phyloP scores from a whole-genome alignment of 2,329 filamentous ascomycete species.

The Raffaelea arxii region DNA sequence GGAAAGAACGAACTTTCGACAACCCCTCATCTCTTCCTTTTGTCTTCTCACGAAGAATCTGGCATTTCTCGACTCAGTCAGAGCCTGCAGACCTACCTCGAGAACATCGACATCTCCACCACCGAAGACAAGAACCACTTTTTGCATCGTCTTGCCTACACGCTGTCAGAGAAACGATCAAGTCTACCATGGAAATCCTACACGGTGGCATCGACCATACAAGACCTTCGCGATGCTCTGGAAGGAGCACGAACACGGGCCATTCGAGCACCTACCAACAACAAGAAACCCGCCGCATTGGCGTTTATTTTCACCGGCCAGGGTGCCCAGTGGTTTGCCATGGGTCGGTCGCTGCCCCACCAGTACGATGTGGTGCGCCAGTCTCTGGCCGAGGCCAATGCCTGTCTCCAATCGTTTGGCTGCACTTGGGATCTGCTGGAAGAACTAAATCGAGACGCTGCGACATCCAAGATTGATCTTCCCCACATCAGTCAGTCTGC shows the following conservation, averaged over 20 bases:
- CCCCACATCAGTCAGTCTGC: slow-evolving; percentile 17
- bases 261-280: neutral
- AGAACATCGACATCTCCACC: neutral
- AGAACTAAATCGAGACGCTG: slow-evolving; percentile 5
- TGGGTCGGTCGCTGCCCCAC: neutral
- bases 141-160: slow-evolving; percentile 12
- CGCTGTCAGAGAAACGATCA: slow-evolving; percentile 12
- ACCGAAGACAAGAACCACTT: neutral
- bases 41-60: neutral
- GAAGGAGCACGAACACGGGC: neutral
- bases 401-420: neutral
- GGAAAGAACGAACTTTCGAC: neutral
- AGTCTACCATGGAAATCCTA: slow-evolving; percentile 3
- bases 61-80: neutral
- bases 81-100: neutral
- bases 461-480: slow-evolving; percentile 4
- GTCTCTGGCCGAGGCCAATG: neutral
- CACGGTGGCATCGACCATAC: neutral
- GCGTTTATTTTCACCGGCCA: slow-evolving; percentile 16
- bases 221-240: neutral
- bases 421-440: slow-evolving; percentile 3
- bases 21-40: neutral
- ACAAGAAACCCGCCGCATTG: neutral
- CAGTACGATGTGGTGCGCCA: neutral
- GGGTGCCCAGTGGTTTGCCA: slow-evolving; percentile 15